Conservation (phyloP, 352 stramenopile species). For the Globisporangium canariense region DNA sequence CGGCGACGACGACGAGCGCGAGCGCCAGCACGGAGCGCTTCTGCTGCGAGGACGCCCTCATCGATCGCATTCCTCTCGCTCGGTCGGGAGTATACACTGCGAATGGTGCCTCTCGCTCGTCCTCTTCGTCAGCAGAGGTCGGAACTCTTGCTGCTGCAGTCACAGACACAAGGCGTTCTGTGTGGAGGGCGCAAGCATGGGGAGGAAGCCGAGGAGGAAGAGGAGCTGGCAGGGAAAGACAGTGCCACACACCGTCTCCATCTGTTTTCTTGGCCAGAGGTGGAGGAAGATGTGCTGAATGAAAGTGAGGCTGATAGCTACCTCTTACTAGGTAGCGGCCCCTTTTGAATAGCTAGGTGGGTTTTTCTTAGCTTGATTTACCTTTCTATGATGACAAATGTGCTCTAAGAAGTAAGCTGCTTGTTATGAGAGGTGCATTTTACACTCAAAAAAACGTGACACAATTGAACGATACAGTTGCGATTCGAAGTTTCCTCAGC, state of each 20-base stretch:
- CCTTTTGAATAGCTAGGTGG: background rate
- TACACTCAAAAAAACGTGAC: background rate
- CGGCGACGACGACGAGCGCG: background rate
- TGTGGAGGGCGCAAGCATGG: too few species aligned
- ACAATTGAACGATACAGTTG: background rate
- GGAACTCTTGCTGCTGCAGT: background rate
- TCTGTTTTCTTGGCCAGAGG: background rate
- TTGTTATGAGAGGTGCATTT: background rate
- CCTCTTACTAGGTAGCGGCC: background rate
- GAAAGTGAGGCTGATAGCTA: too few species aligned
- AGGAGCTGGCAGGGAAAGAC: conserved; percentile 1
- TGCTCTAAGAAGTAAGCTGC: background rate
- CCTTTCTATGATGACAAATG: background rate
- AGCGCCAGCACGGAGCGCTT: conserved; percentile 1
- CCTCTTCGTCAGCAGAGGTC: background rate
- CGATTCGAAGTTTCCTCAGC: conserved; percentile 5
- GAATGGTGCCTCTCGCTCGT: background rate
- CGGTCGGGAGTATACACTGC: too few species aligned
- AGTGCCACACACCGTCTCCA: background rate
- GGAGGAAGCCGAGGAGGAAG: background rate
- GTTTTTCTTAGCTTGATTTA: background rate
- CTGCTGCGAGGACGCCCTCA: background rate
- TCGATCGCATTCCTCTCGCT: background rate
- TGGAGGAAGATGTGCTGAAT: too few species aligned
- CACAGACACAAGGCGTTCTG: too few species aligned